These are phyloP conservation scores for Chaetoscypha palmicola DNA, from an alignment of 2,329 filamentous ascomycete genomes.

Conservation along the genomic window DNA sequence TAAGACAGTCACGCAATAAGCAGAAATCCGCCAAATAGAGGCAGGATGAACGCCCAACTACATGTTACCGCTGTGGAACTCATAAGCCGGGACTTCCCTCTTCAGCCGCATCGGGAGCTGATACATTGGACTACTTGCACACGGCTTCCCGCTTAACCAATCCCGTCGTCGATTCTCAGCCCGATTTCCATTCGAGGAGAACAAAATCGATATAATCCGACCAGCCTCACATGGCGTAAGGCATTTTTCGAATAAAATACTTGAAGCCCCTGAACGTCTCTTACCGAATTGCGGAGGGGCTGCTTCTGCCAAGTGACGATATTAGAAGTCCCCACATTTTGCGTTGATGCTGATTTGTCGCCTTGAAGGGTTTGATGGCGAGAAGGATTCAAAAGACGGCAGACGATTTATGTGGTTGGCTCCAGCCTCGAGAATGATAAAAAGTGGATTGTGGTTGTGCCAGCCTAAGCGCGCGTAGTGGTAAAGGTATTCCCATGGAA, in stretches of 20 bases:
- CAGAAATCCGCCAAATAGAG: background rate
- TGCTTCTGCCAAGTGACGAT: background rate
- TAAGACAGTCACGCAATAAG: no score
- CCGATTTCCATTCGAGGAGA: background rate
- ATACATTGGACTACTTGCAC: background rate
- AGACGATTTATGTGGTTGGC: no score
- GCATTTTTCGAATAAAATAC: background rate
- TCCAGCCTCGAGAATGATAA: no score
- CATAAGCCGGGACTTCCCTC: background rate
- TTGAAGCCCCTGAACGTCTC: background rate
- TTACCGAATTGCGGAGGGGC: background rate
- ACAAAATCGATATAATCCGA: background rate
- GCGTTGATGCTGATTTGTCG: background rate
- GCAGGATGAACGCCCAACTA: background rate
- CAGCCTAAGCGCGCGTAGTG: no score
- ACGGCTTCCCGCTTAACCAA: background rate
- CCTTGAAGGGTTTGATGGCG: background rate
- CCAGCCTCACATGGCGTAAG: background rate
- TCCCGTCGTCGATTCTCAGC: background rate
- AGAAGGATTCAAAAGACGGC: no score
- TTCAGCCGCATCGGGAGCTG: constrained; percentile 1
- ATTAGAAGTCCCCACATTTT: background rate
- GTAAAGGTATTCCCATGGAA: no score
- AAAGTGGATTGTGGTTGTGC: no score
- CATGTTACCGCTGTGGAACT: background rate